These are phyloP conservation scores for Colletotrichum chrysophilum DNA, from an alignment of 2,329 filamentous ascomycete species.

Conservation along the genomic window DNA sequence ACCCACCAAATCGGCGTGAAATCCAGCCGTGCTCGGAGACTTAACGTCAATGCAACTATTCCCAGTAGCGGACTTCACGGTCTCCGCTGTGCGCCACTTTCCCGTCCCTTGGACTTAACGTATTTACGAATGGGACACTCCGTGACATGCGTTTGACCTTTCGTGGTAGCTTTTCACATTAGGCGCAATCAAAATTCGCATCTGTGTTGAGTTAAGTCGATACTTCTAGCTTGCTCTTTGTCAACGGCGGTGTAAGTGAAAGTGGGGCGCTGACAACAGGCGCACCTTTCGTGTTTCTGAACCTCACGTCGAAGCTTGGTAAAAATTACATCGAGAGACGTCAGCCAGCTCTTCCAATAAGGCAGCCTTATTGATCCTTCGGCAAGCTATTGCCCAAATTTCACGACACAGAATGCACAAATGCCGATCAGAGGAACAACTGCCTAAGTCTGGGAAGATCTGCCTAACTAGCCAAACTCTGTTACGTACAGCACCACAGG, in stretches of 20 bases:
- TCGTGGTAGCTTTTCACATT: not conserved
- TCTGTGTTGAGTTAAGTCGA: not conserved
- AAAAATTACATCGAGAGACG: accelerated
- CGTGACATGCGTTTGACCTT: not conserved
- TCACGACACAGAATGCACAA: not conserved
- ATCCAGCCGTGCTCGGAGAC: not conserved
- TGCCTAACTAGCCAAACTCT: not conserved
- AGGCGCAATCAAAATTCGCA: not conserved
- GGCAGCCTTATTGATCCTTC: not conserved
- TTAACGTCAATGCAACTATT: not conserved
- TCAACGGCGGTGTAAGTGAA: accelerated
- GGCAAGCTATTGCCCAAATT: not conserved
- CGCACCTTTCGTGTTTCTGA: accelerated
- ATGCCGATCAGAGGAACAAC: not conserved
- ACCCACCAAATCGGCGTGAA: conserved; percentile 5
- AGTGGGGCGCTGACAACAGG: not conserved
- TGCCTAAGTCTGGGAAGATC: not conserved
- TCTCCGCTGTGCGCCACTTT: not conserved
- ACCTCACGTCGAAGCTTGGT: accelerated
- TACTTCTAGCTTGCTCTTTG: accelerated
- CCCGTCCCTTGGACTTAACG: not conserved
- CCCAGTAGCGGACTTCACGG: not conserved
- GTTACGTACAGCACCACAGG: not conserved
- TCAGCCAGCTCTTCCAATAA: not conserved
- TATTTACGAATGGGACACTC: not conserved